Conservation (phyloP, 2,329 filamentous ascomycete genomes). For the Cladosporium sp. region DNA sequence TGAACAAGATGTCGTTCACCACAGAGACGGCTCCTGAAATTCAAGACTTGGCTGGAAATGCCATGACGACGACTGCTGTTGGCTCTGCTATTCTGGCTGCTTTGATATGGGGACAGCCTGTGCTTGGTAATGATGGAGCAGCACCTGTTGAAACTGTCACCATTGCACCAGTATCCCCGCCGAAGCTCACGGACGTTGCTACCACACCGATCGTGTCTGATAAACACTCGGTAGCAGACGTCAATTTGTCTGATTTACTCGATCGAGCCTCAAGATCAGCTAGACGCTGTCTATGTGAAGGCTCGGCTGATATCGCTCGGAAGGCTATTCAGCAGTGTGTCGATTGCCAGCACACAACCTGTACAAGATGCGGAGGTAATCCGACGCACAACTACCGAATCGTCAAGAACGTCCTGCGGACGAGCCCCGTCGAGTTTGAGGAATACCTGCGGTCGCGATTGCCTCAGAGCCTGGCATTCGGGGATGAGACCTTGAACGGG, state of each 20-base stretch:
- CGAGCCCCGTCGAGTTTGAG: slow-evolving; percentile 27
- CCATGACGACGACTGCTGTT: slow-evolving; percentile 75
- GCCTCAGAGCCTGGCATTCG: slow-evolving; percentile 29
- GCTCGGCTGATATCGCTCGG: slow-evolving; percentile 43
- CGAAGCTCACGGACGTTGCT: not conserved
- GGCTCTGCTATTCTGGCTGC: slow-evolving; percentile 63
- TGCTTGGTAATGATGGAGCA: not conserved
- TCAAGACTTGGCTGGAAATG: slow-evolving; percentile 74
- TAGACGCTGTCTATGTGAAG: slow-evolving; percentile 60
- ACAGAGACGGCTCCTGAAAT: slow-evolving; percentile 60
- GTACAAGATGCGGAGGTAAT: slow-evolving; percentile 56
- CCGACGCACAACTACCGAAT: slow-evolving; percentile 52
- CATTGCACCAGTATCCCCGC: not conserved
- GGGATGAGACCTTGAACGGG: not conserved
- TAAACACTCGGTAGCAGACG: slow-evolving; percentile 24
- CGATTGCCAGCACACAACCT: slow-evolving; percentile 58
- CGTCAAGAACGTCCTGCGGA: not conserved
- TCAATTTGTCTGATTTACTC: not conserved
- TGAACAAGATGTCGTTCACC: slow-evolving; percentile 64
- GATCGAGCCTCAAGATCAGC: not conserved
- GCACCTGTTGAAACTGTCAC: not conserved
- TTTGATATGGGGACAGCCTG: slow-evolving; percentile 49
- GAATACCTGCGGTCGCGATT: slow-evolving; percentile 25
- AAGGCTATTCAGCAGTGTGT: slow-evolving; percentile 51
- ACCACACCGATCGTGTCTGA: not conserved